Conservation (phyloP, 371 early-diverging fungal species). For the Mortierella sp. region DNA sequence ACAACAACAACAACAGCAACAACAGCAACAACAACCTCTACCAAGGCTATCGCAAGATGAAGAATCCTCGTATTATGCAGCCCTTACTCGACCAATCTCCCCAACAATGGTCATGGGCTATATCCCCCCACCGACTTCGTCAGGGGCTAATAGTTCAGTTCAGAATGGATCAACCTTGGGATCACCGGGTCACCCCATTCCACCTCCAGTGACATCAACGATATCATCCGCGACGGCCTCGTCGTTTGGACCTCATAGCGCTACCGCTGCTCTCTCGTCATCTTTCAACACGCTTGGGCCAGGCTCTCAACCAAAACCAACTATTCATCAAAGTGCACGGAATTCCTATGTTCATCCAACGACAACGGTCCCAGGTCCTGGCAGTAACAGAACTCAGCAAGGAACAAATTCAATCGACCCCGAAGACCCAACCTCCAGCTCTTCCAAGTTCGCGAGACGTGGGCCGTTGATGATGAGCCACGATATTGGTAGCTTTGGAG, state of each 20-base stretch:
- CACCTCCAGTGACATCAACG: constrained; percentile 7
- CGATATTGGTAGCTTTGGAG: constrained; percentile 11
- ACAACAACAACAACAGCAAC: constrained; percentile 10
- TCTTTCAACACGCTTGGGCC: constrained; percentile 30
- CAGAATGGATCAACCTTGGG: not conserved
- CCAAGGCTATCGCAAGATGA: constrained; percentile 22
- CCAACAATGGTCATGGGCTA: constrained; percentile 44
- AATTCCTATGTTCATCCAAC: constrained; percentile 15
- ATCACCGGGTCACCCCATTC: not conserved
- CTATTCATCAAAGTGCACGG: constrained; percentile 16
- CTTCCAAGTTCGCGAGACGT: constrained; percentile 36
- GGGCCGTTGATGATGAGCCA: constrained; percentile 30
- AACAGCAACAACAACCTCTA: constrained; percentile 2
- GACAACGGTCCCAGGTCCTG: not conserved
- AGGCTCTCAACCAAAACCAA: constrained; percentile 23
- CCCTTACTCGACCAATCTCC: constrained; percentile 48
- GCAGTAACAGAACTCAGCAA: not conserved
- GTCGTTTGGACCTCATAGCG: constrained; percentile 23
- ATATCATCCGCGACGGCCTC: constrained; percentile 6
- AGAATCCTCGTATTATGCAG: constrained; percentile 30
- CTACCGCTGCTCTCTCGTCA: constrained; percentile 30
- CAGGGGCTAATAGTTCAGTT: not conserved
- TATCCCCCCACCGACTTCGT: constrained; percentile 26
- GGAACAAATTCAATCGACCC: not conserved
- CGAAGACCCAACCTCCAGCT: constrained; percentile 23